Conservation (phyloP, 192 early-diverging fungal species). For the Coemansia sp. region DNA sequence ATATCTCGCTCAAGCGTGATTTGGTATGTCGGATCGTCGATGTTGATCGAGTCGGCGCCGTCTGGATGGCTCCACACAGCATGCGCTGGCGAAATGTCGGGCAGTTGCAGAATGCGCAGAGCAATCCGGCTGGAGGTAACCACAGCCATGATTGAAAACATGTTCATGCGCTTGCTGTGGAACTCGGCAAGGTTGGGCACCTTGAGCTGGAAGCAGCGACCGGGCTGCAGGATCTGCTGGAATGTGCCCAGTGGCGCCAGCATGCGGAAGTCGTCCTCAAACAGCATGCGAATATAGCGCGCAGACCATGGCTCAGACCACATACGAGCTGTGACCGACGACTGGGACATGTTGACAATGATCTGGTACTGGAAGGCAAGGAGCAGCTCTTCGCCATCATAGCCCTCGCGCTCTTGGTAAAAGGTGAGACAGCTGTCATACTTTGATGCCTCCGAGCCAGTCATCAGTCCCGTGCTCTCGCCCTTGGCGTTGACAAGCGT, state of each 20-base stretch:
- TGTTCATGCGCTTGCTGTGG: conserved; percentile 57
- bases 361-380: conserved; percentile 56
- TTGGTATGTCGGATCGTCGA: conserved; percentile 44
- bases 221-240: conserved; percentile 56
- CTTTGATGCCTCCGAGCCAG: conserved; percentile 27
- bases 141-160: conserved; percentile 57
- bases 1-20: conserved; percentile 38
- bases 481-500: conserved; percentile 54
- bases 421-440: conserved; percentile 54
- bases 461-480: conserved; percentile 47
- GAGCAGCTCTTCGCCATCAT: conserved; percentile 46
- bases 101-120: conserved; percentile 48
- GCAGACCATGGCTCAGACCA: conserved; percentile 57
- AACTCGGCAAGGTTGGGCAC: conserved; percentile 54
- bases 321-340: conserved; percentile 49
- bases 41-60: conserved; percentile 34
- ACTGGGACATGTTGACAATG: conserved; percentile 54
- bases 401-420: conserved; percentile 55
- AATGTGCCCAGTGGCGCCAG: conserved; percentile 54
- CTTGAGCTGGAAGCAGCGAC: conserved; percentile 58
- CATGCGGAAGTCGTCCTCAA: conserved; percentile 53
- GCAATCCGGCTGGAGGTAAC: conserved; percentile 46
- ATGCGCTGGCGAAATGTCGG: conserved; percentile 37
- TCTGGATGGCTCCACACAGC: conserved; percentile 43
- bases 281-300: conserved; percentile 43